Base-by-base conservation (phyloP, 495 filamentous ascomycete species). In the Letharia columbiana region DNA sequence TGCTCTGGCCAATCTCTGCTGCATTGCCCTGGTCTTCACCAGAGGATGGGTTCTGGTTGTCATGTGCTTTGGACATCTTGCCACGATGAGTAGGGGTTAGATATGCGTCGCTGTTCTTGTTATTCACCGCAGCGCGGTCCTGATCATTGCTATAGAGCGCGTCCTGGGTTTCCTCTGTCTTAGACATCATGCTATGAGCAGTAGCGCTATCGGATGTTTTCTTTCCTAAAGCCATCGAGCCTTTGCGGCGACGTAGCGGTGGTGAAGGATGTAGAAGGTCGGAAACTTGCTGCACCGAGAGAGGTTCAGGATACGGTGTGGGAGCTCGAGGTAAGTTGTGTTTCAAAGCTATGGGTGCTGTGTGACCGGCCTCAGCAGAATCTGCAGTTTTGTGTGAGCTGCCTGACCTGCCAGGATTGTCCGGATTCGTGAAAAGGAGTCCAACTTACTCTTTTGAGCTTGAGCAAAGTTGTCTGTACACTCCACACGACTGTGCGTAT, bases 211-310 rank as follows among this genome's bases (percentile, higher is more conserved):
- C 13, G 3, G 50, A 54, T 2, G 4, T 3, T 33, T 31, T 54
- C 50, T 31, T 11, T 54, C 50, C 6, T 17, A 54, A 17, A 33
- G 50, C n/a, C 28, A 12, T 31, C 5, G 50, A 54, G 50, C 50
- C 50, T 54, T 54, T 54, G 50, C 50, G 50, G 12, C 28, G 50
- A 33, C 50, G 50, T 31, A 54, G 28, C 12, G 50, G 50, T 31
- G 50, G 50, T 6, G 50, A 54, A 33, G 50, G 50, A 54, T 54
- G 50, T 33, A 54, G 50, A 54, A 54, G 50, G 23, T 54, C 28
- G 5, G 50, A 31, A 17, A 13, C 12, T 15, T 7, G 11, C 12
- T 33, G 23, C 23, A 17, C 50, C 6, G 28, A 31, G 13, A 54
- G 50, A 54, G 28, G 50, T 17, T 54, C 23, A 23, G 50, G 50